A percentile compares a stretch with the other conserved stretches of the same genome.
Conservation (phyloP, 2,329 filamentous ascomycete species). For the Stachybotrys echinatus region DNA sequence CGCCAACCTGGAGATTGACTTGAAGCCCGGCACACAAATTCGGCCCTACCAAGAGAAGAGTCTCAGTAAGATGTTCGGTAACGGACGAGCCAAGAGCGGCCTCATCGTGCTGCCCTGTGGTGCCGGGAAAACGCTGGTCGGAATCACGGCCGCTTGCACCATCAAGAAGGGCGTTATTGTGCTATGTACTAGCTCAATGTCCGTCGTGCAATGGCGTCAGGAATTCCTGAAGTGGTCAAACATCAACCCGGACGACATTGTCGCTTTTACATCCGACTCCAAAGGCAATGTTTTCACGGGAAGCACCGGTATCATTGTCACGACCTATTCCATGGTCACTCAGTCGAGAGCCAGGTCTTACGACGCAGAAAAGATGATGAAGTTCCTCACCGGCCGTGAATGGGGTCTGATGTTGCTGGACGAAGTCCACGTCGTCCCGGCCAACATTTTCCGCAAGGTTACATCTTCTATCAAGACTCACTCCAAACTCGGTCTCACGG, state of each 20-base stretch:
- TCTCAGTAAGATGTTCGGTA: conserved; percentile 98
- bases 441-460: conserved; percentile 92
- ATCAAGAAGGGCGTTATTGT: conserved; percentile 97
- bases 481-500: conserved; percentile 89
- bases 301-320: conserved; percentile 93
- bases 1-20: conserved; percentile 86
- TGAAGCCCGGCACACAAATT: conserved; percentile 85
- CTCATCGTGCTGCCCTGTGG: conserved; percentile 97
- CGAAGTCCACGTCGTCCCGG: conserved; percentile 96
- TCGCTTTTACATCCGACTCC: conserved; percentile 89
- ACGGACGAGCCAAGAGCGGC: conserved; percentile 92
- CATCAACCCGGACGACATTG: conserved; percentile 85
- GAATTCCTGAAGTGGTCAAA: conserved; percentile 99
- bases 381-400: conserved; percentile 81
- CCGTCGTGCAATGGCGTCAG: conserved; percentile 91
- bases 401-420: conserved; percentile 98
- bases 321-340: conserved; percentile 98
- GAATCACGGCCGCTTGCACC: conserved; percentile 96
- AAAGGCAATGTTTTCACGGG: conserved; percentile 75
- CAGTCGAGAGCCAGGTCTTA: conserved; percentile 82
- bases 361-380: conserved; percentile 96
- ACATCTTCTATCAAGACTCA: conserved; percentile 91
- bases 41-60: conserved; percentile 96
- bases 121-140: conserved; percentile 93
- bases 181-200: conserved; percentile 96